phyloP scores from a whole-genome alignment of 768 basidiomycete genomes.

The Pleurotus citrinopileatus region DNA sequence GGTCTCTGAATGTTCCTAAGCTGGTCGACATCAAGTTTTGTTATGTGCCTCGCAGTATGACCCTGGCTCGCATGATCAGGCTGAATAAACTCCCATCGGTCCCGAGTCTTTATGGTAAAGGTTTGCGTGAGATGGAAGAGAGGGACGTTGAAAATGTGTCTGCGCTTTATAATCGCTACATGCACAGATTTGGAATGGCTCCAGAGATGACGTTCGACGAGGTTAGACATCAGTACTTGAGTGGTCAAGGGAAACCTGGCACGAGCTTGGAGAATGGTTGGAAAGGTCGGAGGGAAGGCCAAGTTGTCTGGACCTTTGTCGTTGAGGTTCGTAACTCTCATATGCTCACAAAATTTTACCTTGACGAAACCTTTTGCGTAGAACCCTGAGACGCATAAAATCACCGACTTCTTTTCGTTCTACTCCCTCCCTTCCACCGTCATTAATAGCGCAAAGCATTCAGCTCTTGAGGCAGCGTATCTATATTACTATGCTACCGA shows the following conservation, averaged over 20 bases:
- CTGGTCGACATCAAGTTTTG: conserved; percentile 89
- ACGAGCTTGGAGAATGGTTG: conserved; percentile 44
- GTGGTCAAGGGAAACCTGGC: conserved; percentile 68
- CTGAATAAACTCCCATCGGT: conserved; percentile 62
- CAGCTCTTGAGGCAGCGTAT: conserved; percentile 87
- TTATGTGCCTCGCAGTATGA: conserved; percentile 82
- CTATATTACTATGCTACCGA: conserved; percentile 94
- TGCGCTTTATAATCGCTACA: conserved; percentile 70
- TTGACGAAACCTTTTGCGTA: conserved; percentile 25
- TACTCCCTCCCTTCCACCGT: conserved; percentile 95
- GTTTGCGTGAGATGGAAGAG: conserved; percentile 87
- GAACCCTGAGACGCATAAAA: conserved; percentile 77
- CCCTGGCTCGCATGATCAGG: conserved; percentile 87
- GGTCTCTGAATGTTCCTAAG: conserved; percentile 87
- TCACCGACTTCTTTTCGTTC: conserved; percentile 97
- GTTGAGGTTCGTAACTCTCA: conserved; percentile 67
- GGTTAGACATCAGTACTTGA: conserved; percentile 82
- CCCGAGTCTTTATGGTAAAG: conserved; percentile 32
- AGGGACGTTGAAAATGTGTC: conserved; percentile 70
- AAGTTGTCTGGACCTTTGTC: conserved; percentile 96
- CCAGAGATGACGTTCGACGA: conserved; percentile 78
- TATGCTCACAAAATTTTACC: not conserved
- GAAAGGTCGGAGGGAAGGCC: conserved; percentile 52
- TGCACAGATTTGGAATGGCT: conserved; percentile 82
- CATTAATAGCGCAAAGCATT: conserved; percentile 71